Base-by-base conservation (phyloP, 179 eudicot genomes). In the Carnegiea gigantea region DNA sequence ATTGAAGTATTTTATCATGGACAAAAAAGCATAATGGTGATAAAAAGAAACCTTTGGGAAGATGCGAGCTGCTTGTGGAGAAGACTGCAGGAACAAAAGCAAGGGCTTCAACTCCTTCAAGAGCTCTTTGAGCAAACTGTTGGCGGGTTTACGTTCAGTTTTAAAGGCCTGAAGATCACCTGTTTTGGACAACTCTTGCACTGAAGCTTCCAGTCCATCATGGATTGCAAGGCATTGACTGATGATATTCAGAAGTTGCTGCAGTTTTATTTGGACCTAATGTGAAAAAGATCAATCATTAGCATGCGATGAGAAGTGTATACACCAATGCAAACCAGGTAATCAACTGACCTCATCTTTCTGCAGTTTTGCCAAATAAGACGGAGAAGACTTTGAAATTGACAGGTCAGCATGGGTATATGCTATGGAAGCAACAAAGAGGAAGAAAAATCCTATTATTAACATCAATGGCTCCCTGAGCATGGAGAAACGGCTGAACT, bases 141-240 rank as follows among this genome's bases (percentile, higher is more conserved):
- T 97, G 46, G 98, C 93, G 40, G 95, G 80, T 88, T 96, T 96
- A 8, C 97, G 94, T 53, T 89, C 89, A 75, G 91, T 81, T 87
- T 96, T 94, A 88, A 98, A 94, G 81, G 92, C 91, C 83, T 92
- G 98, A 70, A 91, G 88, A 85, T 95, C 92, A 20, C 99, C 99
- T 6, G 91, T 92, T 82, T 98, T 90, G n/a, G 99, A 93, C 76
- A 96, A 91, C 36, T 94, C 98, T 59, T 82, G 92, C 80, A 96
- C 81, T n/a, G 97, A 92, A 40, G 89, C 90, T 86, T 94, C 99
- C 80, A 96, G 86, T 82, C 88, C 94, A 80, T 95, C 97, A 75
- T 93, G 97, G 84, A 90, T 84, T 38, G 86, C 30, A 83, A 92
- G 80, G 83, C 93, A 90, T 68, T 84, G 88, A 79, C 85, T 83